phyloP scores from a whole-genome alignment of 495 filamentous ascomycete species.

The Aspergillus hancockii region DNA sequence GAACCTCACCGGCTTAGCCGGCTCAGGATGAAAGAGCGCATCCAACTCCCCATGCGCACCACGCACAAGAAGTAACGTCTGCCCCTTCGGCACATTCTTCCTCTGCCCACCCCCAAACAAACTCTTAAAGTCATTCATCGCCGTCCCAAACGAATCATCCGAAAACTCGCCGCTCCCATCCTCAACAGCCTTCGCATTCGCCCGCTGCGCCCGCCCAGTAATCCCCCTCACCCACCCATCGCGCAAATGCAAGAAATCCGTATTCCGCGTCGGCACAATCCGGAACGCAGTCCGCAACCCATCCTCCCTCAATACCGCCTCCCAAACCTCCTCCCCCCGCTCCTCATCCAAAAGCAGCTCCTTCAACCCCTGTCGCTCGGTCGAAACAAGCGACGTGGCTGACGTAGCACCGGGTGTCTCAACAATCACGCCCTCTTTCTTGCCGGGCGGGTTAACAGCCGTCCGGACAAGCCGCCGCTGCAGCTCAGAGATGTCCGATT shows the following conservation, averaged over 20 bases:
- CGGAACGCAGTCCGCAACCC: constrained; percentile 70
- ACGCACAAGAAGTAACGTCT: constrained; percentile 72
- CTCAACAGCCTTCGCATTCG: constrained; percentile 25
- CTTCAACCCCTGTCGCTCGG: constrained; percentile 72
- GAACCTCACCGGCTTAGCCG: constrained; percentile 43
- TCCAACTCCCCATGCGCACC: constrained; percentile 63
- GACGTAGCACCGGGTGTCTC: constrained; percentile 56
- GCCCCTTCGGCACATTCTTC: constrained; percentile 70
- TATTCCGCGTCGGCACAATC: constrained; percentile 82
- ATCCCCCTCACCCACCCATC: constrained; percentile 90
- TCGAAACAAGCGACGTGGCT: constrained; percentile 80
- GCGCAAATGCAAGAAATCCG: constrained; percentile 86
- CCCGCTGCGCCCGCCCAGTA: constrained; percentile 62
- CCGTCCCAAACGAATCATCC: constrained; percentile 68
- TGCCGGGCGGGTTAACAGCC: constrained; percentile 38
- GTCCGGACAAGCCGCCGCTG: constrained; percentile 56
- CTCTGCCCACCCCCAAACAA: constrained; percentile 70
- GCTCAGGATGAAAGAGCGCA: constrained; percentile 63
- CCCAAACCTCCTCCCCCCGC: constrained; percentile 69
- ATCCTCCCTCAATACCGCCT: constrained; percentile 61
- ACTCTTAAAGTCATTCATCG: constrained; percentile 73
- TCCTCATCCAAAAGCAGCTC: constrained; percentile 67
- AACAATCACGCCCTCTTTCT: constrained; percentile 42
- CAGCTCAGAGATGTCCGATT: constrained; percentile 64
- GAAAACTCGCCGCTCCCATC: constrained; percentile 49